Base-by-base conservation (phyloP, 345 rosid species). In the Camelina laxa region DNA sequence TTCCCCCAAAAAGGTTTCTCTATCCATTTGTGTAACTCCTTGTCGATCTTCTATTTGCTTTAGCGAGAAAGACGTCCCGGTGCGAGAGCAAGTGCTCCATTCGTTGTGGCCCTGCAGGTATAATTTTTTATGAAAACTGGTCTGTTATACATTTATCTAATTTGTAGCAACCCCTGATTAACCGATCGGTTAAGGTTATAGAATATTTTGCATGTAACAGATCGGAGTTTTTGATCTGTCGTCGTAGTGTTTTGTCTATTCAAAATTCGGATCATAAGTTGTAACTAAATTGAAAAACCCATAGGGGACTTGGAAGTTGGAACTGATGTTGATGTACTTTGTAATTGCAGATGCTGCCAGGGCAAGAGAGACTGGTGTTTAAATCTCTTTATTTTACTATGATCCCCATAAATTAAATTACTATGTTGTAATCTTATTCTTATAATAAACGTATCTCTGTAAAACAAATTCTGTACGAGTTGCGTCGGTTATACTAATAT, bases 81-180 rank as follows among this genome's bases (percentile, higher is more conserved):
- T 86, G 89, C 71, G 86, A 86, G 0, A 66, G 77, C 48, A 86
- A 86, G 78, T 86, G 89, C 80, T 80, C 76, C 67, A 86, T 86
- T 54, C 73, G 71, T 45, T 86, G 89, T 45, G 78, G 72, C 21
- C 86, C n/a, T n/a, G n/a, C 88, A 56, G 87, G 81, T 82, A 75
- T 27, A 68, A 10, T n/a, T n/a, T n/a, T n/a, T 31, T 31, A 30
- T 51, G 14, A 49, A 11, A 59, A 41, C 48, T 44, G 62, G 44
- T 21, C 21, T 55, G 7, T n/a, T n/a, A n/a, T n/a, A n/a, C n/a
- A n/a, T n/a, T n/a, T n/a, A n/a, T 42, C 58, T 48, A 7, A 16
- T 36, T 62, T 7, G 59, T 49, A 59, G 36, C 21, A 4, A 50
- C 31, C 19, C 19, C 2, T 50, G 50, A 45, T 45, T 45, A 38